Evolutionary conservation across 768 basidiomycete genomes (phyloP).

Genomic region (Psilocybe sp.): DNA sequence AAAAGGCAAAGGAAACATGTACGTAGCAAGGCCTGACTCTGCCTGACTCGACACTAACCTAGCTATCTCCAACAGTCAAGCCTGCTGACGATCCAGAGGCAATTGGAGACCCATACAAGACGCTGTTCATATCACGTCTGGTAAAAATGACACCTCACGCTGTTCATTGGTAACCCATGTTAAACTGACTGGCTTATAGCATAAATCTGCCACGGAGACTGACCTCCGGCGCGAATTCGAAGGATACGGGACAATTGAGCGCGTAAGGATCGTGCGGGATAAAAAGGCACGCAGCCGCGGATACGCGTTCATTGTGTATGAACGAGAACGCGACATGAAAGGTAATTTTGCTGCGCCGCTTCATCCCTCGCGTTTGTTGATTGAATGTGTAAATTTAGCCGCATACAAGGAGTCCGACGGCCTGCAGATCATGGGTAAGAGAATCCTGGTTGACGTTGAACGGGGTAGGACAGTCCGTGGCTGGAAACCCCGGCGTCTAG

Average conservation of each 20-base stretch:
- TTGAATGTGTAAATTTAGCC: conserved; percentile 38
- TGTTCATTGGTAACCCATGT: conserved; percentile 1
- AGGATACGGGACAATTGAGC: conserved; percentile 91
- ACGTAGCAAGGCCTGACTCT: conserved; percentile 26
- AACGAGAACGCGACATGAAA: conserved; percentile 99
- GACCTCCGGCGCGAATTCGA: conserved; percentile 96
- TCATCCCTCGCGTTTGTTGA: conserved; percentile 10
- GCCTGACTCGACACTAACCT: conserved; percentile 8
- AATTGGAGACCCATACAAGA: conserved; percentile 96
- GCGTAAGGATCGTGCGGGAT: conserved; percentile 90
- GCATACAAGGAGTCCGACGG: conserved; percentile 99
- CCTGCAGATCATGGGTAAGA: conserved; percentile 92
- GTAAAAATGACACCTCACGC: conserved; percentile 37
- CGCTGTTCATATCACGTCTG: conserved; percentile 91
- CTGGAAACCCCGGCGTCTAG: conserved; percentile 95
- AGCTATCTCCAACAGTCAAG: conserved; percentile 59
- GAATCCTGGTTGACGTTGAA: conserved; percentile 97
- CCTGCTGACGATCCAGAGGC: conserved; percentile 90
- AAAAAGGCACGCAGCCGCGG: conserved; percentile 84
- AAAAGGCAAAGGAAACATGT: conserved; percentile 85
- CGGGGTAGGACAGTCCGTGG: conserved; percentile 96
- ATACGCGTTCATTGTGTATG: conserved; percentile 97
- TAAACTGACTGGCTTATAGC: conserved; percentile 42
- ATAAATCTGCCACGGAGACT: conserved; percentile 86
- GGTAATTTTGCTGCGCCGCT: conserved; percentile 42